Percentiles rank a stretch among this genome's conserved stretches.
These are phyloP conservation scores for Nannizziopsis barbatae DNA, from an alignment of 2,329 filamentous ascomycete genomes.

Conservation along the genomic window DNA sequence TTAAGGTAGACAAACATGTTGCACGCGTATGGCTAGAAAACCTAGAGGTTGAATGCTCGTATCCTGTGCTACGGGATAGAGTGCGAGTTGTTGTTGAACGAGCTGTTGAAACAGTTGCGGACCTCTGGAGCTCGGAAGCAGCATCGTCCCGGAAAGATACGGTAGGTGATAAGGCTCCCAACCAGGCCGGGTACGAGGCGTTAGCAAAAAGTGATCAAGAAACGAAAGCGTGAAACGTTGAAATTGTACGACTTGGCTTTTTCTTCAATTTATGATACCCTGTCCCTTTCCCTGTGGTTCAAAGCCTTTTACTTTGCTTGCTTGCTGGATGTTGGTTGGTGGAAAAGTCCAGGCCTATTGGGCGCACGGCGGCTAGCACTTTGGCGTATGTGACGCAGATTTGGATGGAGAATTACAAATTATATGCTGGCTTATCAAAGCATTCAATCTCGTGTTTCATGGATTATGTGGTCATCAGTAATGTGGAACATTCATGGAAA, in stretches of 20 bases:
- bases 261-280: too few relatives aligned
- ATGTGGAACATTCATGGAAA: too few relatives aligned
- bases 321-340: too few relatives aligned
- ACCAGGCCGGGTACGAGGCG: neutral
- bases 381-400: too few relatives aligned
- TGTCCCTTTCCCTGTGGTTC: too few relatives aligned
- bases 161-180: neutral
- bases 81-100: conserved; percentile 83
- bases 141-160: neutral
- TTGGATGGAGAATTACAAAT: too few relatives aligned
- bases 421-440: too few relatives aligned
- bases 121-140: conserved; percentile 41
- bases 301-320: too few relatives aligned
- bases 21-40: conserved; percentile 88
- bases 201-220: neutral
- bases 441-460: too few relatives aligned
- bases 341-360: too few relatives aligned
- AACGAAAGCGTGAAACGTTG: neutral
- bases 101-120: conserved; percentile 75
- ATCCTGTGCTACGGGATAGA: conserved; percentile 67
- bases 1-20: conserved; percentile 76
- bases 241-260: neutral
- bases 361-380: too few relatives aligned
- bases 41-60: conserved; percentile 75
- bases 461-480: too few relatives aligned